phyloP scores from a whole-genome alignment of 2,329 filamentous ascomycete genomes.

The Coniella lustricola region DNA sequence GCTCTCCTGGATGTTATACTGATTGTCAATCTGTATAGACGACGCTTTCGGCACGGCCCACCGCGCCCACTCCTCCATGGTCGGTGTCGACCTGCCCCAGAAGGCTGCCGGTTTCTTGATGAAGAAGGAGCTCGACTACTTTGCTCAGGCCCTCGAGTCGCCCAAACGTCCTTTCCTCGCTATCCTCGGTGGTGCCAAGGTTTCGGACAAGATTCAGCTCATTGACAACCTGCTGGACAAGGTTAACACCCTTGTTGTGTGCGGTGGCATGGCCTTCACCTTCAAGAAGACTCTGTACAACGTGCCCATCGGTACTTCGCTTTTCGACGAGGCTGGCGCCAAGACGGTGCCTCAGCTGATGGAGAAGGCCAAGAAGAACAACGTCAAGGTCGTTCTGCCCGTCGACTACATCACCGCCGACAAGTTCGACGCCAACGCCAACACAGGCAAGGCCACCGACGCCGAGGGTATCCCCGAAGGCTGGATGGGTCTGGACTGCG shows the following conservation, averaged over 20 bases:
- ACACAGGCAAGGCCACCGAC: constrained; percentile 75
- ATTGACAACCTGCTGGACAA: constrained; percentile 99
- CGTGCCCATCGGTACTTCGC: constrained; percentile 80
- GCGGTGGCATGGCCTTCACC: constrained; percentile 97
- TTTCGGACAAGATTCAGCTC: constrained; percentile 98
- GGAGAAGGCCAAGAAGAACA: constrained; percentile 94
- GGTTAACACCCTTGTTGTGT: constrained; percentile 94
- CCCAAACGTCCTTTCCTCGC: constrained; percentile 95
- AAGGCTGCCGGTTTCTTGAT: constrained; percentile 98
- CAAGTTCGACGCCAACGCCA: constrained; percentile 84
- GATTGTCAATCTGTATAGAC: constrained; percentile 56
- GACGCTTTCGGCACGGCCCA: constrained; percentile 98
- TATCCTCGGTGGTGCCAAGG: constrained; percentile 96
- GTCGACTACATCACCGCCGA: constrained; percentile 94
- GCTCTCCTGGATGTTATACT: too few relatives aligned
- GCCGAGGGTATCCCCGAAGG: constrained; percentile 86
- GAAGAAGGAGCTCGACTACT: constrained; percentile 99
- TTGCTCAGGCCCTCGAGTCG: constrained; percentile 89
- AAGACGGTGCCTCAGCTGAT: constrained; percentile 84
- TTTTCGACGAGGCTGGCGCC: constrained; percentile 90
- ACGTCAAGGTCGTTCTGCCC: constrained; percentile 89
- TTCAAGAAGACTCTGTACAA: constrained; percentile 98
- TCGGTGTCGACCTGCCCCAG: constrained; percentile 89
- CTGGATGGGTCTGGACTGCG: constrained; percentile 97
- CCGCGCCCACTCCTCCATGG: constrained; percentile 98